Evolutionary conservation across 2,329 filamentous ascomycete genomes (phyloP), one percentile per base, ranked within the genome.

Genomic region (Aspergillus sp.): DNA sequence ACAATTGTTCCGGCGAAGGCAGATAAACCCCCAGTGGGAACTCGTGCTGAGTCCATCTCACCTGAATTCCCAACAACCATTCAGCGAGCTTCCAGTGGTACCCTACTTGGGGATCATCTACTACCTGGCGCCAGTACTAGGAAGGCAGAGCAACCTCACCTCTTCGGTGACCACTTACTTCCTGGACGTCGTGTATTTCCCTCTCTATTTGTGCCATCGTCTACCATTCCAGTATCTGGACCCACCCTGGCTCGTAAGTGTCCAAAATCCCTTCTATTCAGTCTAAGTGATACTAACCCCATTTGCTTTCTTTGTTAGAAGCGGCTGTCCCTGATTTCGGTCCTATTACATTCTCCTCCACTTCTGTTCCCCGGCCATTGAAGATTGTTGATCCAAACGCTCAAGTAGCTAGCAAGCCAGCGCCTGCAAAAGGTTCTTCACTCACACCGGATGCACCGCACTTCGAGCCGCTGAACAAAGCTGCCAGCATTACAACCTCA

Each of bases 121-220:
- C 40, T 58, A 15, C 46, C 45, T 39, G 51, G 56, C 17, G 25
- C 7, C 9, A 33, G 41, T 8, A 19, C 50, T 33, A 41, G 31
- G n/a, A 35, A 41, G 21, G 14, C 19, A n/a, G 23, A 35, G 9
- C 33, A 35, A 44, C 15, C 39, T n/a, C 56, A 56, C 46, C 51
- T 63, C 8, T 51, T 47, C 25, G 60, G 60, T 6, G 35, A 62
- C 33, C 57, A 56, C 48, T 19, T 62, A 17, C 41, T 60, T 14
- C 61, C 56, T 31, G 58, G 59, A 41, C 52, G 40, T 40, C 48
- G 35, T 33, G 43, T 49, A 17, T 41, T 9, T 27, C 27, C 39
- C 19, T 12, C 35, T 15, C 15, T 37, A 15, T 17, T 45, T 37
- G 14, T 6, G 17, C 17, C 40, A 23, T 15, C 19, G 27, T 40